Percentiles rank a stretch among this genome's conserved stretches.
Evolutionary conservation across 2,329 filamentous ascomycete genomes (phyloP).

Genomic region (Acephala macrosclerotiorum): DNA sequence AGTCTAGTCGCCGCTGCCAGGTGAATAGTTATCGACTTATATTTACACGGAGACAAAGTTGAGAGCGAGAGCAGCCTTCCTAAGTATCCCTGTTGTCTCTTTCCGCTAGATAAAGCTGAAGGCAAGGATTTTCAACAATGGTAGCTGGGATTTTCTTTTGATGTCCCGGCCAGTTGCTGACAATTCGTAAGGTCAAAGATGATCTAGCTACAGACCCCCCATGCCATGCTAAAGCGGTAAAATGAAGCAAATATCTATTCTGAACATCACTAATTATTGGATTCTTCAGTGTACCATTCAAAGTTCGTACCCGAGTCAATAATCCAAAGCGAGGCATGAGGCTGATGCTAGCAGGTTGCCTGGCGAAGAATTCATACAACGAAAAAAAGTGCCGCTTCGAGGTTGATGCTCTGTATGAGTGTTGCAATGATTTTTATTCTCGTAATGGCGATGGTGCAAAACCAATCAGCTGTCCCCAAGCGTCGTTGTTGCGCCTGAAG

Average conservation of each 20-base stretch:
- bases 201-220: constrained; percentile 79
- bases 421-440: constrained; percentile 89
- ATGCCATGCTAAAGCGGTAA: constrained; percentile 84
- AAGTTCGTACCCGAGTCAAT: constrained; percentile 57
- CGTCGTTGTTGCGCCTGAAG: constrained; percentile 80
- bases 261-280: constrained; percentile 15
- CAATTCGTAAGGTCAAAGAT: constrained; percentile 60
- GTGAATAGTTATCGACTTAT: background rate
- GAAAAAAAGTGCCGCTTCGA: constrained; percentile 82
- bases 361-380: constrained; percentile 84
- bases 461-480: constrained; percentile 86
- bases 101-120: background rate
- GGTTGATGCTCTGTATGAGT: constrained; percentile 89
- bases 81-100: background rate
- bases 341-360: constrained; percentile 66
- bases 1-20: background rate
- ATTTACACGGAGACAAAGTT: background rate
- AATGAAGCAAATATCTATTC: constrained; percentile 39
- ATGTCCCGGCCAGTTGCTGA: constrained; percentile 1
- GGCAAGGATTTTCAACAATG: background rate
- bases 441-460: constrained; percentile 78
- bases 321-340: background rate
- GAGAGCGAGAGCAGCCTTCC: background rate
- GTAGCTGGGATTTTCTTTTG: constrained; percentile 14
- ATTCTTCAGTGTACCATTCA: constrained; percentile 81